Percentiles rank a stretch among this genome's conserved stretches.
Conservation (phyloP, 441 rosid genomes). For the Aquilaria agallochum region DNA sequence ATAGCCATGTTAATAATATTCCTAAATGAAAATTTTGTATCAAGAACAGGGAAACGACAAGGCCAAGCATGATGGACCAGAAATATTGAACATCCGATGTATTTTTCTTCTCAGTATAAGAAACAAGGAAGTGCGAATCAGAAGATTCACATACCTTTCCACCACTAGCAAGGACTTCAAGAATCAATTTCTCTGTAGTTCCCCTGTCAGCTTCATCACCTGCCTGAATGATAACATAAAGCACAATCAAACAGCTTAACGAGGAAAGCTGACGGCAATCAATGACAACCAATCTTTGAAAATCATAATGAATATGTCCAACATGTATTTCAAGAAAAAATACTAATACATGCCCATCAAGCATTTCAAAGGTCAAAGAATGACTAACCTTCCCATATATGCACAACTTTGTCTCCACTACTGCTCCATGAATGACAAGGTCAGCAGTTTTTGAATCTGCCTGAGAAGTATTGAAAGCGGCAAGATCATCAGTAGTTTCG, state of each 20-base stretch:
- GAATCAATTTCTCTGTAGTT: constrained; percentile 69
- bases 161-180: constrained; percentile 88
- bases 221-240: constrained; percentile 39
- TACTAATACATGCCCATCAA: constrained; percentile 4
- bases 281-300: neutral
- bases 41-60: too few species aligned
- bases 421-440: constrained; percentile 82
- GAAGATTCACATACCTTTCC: constrained; percentile 73
- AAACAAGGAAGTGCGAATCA: neutral
- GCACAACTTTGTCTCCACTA: constrained; percentile 77
- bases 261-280: constrained; percentile 1
- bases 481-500: constrained; percentile 36
- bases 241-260: constrained; percentile 16
- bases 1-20: too few species aligned
- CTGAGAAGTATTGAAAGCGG: constrained; percentile 41
- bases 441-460: constrained; percentile 59
- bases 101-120: neutral
- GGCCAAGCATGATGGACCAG: too few species aligned
- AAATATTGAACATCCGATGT: neutral
- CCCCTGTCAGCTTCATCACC: constrained; percentile 43
- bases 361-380: constrained; percentile 7
- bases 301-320: neutral
- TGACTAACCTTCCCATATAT: constrained; percentile 88
- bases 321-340: constrained; percentile 4
- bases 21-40: too few species aligned